A percentile compares a stretch with the other conserved stretches of the same genome.
These are phyloP conservation scores for Rhizopus arrhizus DNA, from an alignment of 371 early-diverging fungal genomes.

Conservation along the genomic window DNA sequence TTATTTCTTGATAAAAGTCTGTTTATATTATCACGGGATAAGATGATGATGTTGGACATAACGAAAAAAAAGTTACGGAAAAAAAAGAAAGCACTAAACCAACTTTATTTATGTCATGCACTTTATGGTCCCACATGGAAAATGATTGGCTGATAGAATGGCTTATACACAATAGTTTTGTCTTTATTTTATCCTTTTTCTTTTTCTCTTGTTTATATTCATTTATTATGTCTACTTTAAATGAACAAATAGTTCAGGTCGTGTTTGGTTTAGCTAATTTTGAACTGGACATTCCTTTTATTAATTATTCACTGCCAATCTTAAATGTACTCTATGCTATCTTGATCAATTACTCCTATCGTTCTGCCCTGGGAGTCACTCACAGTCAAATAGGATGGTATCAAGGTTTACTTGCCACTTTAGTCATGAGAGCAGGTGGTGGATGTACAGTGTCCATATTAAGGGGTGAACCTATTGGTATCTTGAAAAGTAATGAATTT, in stretches of 20 bases:
- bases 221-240: constrained; percentile 18
- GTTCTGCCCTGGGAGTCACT: constrained; percentile 50
- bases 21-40: constrained; percentile 36
- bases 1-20: constrained; percentile 25
- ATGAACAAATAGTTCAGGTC: constrained; percentile 35
- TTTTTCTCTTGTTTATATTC: no score
- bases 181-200: no score
- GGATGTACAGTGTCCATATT: constrained; percentile 49
- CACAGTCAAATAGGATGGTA: constrained; percentile 51
- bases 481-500: constrained; percentile 45
- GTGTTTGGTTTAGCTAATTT: constrained; percentile 33
- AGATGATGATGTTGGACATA: constrained; percentile 33
- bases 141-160: no score
- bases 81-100: no score
- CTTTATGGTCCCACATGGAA: no score
- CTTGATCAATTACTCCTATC: constrained; percentile 57
- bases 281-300: constrained; percentile 33
- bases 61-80: no score
- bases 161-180: no score
- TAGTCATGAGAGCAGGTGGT: constrained; percentile 61
- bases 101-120: no score
- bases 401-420: constrained; percentile 58
- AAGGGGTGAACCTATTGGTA: constrained; percentile 46
- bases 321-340: constrained; percentile 57
- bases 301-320: constrained; percentile 38